Evolutionary conservation across 2,329 filamentous ascomycete species (phyloP), one percentile per base, ranked within the genome.

Genomic region (Nothopassalora personata): DNA sequence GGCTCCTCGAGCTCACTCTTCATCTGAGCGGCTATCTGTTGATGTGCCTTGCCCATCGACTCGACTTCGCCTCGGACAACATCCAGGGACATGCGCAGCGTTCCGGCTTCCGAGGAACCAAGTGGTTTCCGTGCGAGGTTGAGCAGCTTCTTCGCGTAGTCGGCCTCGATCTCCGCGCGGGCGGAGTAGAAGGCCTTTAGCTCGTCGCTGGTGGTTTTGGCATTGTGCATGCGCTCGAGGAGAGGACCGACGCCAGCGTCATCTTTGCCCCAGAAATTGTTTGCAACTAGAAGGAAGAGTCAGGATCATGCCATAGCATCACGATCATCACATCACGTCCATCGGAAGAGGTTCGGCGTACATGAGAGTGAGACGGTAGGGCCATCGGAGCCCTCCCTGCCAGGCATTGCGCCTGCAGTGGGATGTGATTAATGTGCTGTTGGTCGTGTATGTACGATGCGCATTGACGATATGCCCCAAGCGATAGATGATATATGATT

Each of bases 251-350:
- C 92, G 73, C 94, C 95, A 54, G 93, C 94, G 81, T 99, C 94
- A 74, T 97, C 93, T 81, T 96, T 97, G 64, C 94, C 94, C 94
- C 94, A 99, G 76, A 99, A 99, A 75, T 99, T 99, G 79, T 99
- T 99, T 70, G 94, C 93, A 79, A 99, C 92, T 92, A 66, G 58
- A 11, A 3, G n/a, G 11, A 9, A 15, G 34, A 47, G 66, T 79
- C 59, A 77, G 76, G 63, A 64, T n/a, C n/a, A 9, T 9, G 5
- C 15, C n/a, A 13, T 53, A 18, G 56, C n/a, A 13, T 55, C 13
- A 15, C 18, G 13, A 43, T 43, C 11, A 6, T 8, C n/a, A 13
- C 11, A 6, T 8, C n/a, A 13, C 11, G 31, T 34, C 36, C 13
- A n/a, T 7, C 39, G 39, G 39, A 43, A 43, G 39, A n/a, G 39